Evolutionary conservation across 768 basidiomycete species (phyloP), one percentile per base, ranked within the genome.

Genomic region (Leccinum pellstonianum): DNA sequence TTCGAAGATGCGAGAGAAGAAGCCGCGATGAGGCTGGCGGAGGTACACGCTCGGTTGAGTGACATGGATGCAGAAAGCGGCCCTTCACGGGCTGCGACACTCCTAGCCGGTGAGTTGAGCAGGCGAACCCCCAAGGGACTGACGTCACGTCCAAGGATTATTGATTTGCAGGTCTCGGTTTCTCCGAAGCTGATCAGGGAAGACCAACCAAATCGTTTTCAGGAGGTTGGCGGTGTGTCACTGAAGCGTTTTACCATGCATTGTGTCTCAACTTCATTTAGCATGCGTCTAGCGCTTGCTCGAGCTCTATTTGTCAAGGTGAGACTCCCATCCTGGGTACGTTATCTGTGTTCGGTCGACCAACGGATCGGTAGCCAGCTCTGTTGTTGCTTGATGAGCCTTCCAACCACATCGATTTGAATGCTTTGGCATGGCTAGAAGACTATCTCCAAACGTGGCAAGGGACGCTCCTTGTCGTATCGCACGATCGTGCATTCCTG

Each of bases 31-130:
- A 81, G 95, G 56, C 73, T 98, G 33, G 87, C 90, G 2, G 96
- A 99, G 62, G 90, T 97, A 5, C 97, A 98, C 70, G 78, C 88
- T 50, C 83, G 90, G 51, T 76, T 98, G 50, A 86, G 94, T n/a
- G 97, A 99, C 52, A 98, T 99, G 88, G 97, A 99, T 65, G 96
- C 96, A 3, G 96, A 92, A 70, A 96, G 91, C 70, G 97, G 95
- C 3, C 97, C 97, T n/a, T 88, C 93, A 7, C 78, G 97, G 50
- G 95, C 96, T 21, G 93, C 93, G 14, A 83, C 91, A 19, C 77
- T 99, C 25, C 80, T 98, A 27, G 93, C 94, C 21, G 96, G 91
- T 90, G 65, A 56, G 74, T 64, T 4, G 43, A 5, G 7, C 6
- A 7, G 25, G 29, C 11, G 15, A 37, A 27, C 49, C 14, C 17